Evolutionary conservation across 2,329 filamentous ascomycete species (phyloP), one percentile per base, ranked within the genome.

Genomic region (Monosporascus sp.): DNA sequence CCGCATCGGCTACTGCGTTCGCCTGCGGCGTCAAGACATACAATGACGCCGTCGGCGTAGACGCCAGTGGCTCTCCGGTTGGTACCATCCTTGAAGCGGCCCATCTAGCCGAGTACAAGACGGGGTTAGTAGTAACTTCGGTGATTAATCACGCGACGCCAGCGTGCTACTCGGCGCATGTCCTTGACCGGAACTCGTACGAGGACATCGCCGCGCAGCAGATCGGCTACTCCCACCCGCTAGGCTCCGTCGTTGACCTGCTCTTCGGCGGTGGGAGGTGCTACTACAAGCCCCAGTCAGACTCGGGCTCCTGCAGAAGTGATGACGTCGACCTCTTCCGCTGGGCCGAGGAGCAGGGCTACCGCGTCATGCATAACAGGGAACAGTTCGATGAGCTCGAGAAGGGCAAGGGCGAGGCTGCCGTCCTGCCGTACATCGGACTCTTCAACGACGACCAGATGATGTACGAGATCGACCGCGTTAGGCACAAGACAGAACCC

Each of bases 221-320:
- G 51, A 68, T 74, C 41, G 71, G 72, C n/a, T 61, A 59, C 45
- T 65, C 62, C n/a, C 71, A 73, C 53, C 72, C 71, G 1, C 63
- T 74, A n/a, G 69, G 69, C 7, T 64, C 66, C 4, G 64, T 65
- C 14, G 71, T 72, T 19, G 71, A 74, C 54, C 58, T 74, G 26
- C 59, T 74, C n/a, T 56, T 74, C 50, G 72, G 72, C 26, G 72
- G 72, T 14, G 72, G 72, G n/a, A 64, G 66, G 40, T 74, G 72
- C 60, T 72, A 70, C 60, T 74, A 72, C 65, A 71, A 71, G 54
- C 72, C 72, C 7, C 59, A 66, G n/a, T 68, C 66, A 6, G 68
- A 70, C 40, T 53, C 64, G 7, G 62, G 60, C 4, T 73, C 70
- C 9, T 74, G 72, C 62, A 66, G 71, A 26, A 58, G 61, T 9